Conservation (phyloP, 345 rosid species). For the Schrenkiella parvula region DNA sequence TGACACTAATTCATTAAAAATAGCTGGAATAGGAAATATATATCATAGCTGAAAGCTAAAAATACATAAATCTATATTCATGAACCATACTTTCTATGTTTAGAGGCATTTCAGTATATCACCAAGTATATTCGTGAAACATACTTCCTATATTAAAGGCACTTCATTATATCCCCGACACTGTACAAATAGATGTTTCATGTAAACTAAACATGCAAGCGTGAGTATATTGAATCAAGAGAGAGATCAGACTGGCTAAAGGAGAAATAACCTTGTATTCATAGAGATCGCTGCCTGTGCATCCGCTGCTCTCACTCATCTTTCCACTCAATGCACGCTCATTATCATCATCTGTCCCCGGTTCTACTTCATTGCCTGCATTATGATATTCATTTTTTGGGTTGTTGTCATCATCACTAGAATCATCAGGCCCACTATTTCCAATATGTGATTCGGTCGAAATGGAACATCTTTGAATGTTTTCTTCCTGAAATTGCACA, state of each 20-base stretch:
- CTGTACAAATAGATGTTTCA: not conserved
- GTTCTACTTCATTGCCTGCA: conserved; percentile 85
- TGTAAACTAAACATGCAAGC: conserved; percentile 2
- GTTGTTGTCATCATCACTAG: conserved; percentile 88
- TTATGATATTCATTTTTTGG: conserved; percentile 75
- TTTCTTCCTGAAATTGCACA: conserved; percentile 74
- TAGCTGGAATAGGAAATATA: not conserved
- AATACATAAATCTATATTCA: not conserved
- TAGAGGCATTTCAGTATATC: not conserved
- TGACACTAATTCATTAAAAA: not conserved
- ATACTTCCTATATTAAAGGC: not conserved
- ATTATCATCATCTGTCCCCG: conserved; percentile 72
- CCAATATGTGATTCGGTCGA: conserved; percentile 88
- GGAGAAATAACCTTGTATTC: conserved; percentile 70
- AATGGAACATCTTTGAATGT: conserved; percentile 86
- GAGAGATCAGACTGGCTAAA: conserved; percentile 3
- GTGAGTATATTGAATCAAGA: conserved; percentile 10
- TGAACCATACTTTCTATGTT: too few species aligned
- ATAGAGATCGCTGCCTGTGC: conserved; percentile 78
- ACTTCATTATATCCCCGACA: not conserved
- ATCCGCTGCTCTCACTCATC: conserved; percentile 88
- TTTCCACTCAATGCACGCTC: conserved; percentile 80
- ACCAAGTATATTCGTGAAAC: not conserved
- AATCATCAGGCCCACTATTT: conserved; percentile 88
- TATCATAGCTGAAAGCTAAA: not conserved